Conservation (phyloP, 169 alveolate genomes). For the Fabrea salina region DNA sequence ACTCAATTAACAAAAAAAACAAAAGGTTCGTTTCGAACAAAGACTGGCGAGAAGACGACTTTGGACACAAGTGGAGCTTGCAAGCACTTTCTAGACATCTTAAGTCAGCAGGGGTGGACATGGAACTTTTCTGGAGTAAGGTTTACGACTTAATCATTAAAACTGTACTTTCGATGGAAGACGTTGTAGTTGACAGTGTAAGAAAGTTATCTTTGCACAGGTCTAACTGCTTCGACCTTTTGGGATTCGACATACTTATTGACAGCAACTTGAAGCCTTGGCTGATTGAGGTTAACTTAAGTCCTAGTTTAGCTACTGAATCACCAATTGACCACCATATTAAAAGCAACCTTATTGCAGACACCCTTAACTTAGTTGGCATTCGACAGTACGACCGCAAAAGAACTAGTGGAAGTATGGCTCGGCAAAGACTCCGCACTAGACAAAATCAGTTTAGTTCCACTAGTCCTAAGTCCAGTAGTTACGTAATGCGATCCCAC, state of each 20-base stretch:
- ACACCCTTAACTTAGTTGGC: constrained; percentile 68
- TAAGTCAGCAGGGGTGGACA: constrained; percentile 47
- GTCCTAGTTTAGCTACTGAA: constrained; percentile 69
- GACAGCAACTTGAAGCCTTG: constrained; percentile 70
- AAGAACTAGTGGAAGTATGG: background rate
- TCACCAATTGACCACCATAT: constrained; percentile 71
- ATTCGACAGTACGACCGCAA: constrained; percentile 30
- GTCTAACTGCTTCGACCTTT: constrained; percentile 71
- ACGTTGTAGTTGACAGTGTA: constrained; percentile 40
- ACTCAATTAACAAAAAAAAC: constrained; percentile 71
- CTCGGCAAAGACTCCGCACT: background rate
- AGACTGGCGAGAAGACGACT: constrained; percentile 57
- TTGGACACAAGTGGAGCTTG: constrained; percentile 66
- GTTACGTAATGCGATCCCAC: background rate
- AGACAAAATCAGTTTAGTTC: background rate
- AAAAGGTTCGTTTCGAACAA: constrained; percentile 62
- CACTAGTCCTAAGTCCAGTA: too few species aligned
- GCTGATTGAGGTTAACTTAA: constrained; percentile 74
- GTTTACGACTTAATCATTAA: constrained; percentile 68
- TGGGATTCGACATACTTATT: constrained; percentile 72
- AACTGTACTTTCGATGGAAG: constrained; percentile 56
- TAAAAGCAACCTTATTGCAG: constrained; percentile 65
- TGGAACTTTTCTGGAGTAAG: constrained; percentile 57
- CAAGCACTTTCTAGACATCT: constrained; percentile 54
- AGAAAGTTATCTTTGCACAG: constrained; percentile 38